Evolutionary conservation across 139 green algal species (phyloP).

Genomic region (Micractinium conductrix): DNA sequence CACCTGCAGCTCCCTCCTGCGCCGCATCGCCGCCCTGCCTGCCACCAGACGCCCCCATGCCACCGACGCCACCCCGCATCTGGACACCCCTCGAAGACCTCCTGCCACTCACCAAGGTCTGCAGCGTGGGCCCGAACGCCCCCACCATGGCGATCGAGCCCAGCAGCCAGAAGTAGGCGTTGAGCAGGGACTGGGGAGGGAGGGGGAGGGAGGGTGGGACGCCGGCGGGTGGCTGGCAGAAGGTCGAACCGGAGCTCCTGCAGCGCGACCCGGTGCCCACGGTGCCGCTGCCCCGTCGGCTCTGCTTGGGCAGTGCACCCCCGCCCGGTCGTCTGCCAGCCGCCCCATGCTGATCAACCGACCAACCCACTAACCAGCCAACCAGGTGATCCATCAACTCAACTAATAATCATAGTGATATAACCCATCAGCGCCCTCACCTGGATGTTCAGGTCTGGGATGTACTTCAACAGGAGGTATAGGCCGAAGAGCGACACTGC

Average conservation of each 20-base stretch:
- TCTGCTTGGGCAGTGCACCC: too few relatives aligned
- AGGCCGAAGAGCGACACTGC: conserved; percentile 66
- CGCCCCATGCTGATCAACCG: too few relatives aligned
- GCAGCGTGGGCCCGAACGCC: conserved; percentile 50
- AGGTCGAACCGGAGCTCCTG: too few relatives aligned
- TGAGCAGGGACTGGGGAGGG: conserved; percentile 54
- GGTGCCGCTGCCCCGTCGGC: too few relatives aligned
- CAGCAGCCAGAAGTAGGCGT: conserved; percentile 88
- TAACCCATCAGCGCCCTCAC: background rate
- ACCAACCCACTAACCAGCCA: too few relatives aligned
- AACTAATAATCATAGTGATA: too few relatives aligned
- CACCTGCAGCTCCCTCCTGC: background rate
- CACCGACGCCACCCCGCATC: too few relatives aligned
- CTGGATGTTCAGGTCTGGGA: conserved; percentile 75
- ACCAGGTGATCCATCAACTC: too few relatives aligned
- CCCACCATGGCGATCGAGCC: conserved; percentile 56
- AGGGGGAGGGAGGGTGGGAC: background rate
- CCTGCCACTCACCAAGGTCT: conserved; percentile 30
- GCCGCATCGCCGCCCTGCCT: background rate
- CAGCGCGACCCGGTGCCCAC: too few relatives aligned
- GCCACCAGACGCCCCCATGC: too few relatives aligned
- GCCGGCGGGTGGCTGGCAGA: background rate
- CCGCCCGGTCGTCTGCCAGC: too few relatives aligned
- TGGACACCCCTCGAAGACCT: too few relatives aligned
- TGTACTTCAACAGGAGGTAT: conserved; percentile 83